Conservation (phyloP, 306 rosid species). For the Cucumis cinereus region DNA sequence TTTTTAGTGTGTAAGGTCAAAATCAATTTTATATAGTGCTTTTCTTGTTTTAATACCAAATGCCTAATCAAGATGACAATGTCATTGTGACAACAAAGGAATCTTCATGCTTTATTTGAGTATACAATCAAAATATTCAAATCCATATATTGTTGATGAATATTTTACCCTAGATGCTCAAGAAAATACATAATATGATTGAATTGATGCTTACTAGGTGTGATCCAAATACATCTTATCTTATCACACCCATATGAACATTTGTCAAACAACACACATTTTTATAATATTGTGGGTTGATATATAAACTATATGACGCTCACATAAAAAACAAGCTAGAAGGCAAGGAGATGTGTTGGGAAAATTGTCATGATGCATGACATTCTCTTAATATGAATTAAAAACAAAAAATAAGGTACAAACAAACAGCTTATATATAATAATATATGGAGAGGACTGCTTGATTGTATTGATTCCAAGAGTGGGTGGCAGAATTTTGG, state of each 20-base stretch:
- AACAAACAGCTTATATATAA: not conserved
- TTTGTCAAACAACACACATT: not conserved
- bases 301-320: not conserved
- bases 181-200: not conserved
- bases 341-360: not conserved
- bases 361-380: not conserved
- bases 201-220: not conserved
- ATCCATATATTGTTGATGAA: not conserved
- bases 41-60: not conserved
- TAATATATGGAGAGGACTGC: not conserved
- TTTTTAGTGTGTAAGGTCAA: not conserved
- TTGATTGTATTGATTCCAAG: not conserved
- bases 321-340: not conserved
- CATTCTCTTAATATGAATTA: not conserved
- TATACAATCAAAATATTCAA: not conserved
- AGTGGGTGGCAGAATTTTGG: conserved; percentile 8
- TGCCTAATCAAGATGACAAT: not conserved
- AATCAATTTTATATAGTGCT: not conserved
- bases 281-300: not conserved
- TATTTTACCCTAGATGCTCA: not conserved
- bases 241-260: not conserved
- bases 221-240: not conserved
- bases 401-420: not conserved
- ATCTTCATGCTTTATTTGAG: not conserved
- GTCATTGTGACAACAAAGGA: not conserved